Conservation (phyloP, 352 stramenopile genomes). For the Phytophthora sansomeana region DNA sequence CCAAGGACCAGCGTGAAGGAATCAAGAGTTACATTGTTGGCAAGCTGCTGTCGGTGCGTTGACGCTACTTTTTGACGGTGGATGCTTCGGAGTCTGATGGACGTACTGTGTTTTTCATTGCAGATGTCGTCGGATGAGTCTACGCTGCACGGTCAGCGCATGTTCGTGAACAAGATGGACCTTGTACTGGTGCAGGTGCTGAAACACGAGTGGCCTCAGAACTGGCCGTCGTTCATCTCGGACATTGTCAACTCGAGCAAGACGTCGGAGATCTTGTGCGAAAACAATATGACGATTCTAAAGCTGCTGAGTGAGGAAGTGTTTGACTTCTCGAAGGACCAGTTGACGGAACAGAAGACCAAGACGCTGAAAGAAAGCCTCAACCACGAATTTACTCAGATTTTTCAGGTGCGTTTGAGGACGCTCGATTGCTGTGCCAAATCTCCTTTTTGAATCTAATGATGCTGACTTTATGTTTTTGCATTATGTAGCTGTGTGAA, state of each 20-base stretch:
- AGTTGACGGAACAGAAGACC: constrained; percentile 98
- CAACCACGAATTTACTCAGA: constrained; percentile 98
- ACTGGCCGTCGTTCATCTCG: constrained; percentile 99
- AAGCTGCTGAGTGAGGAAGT: constrained; percentile 99
- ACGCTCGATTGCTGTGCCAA: neutral
- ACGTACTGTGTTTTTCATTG: constrained; percentile 1
- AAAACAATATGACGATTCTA: constrained; percentile 99
- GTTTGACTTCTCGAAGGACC: constrained; percentile 99
- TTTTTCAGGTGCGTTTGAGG: constrained; percentile 87
- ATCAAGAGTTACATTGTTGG: constrained; percentile 99
- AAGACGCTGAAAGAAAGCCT: constrained; percentile 98
- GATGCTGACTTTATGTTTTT: constrained; percentile 13
- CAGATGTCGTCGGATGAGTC: constrained; percentile 92
- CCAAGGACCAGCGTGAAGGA: constrained; percentile 96
- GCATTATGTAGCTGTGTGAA: constrained; percentile 91
- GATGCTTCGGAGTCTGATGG: neutral
- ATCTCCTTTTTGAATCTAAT: neutral
- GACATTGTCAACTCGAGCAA: constrained; percentile 95
- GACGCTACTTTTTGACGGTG: neutral
- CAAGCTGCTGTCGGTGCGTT: constrained; percentile 94
- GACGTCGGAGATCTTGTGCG: constrained; percentile 97
- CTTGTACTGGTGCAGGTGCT: constrained; percentile 98
- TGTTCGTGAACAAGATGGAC: constrained; percentile 97
- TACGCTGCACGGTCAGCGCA: constrained; percentile 87
- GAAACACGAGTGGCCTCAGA: constrained; percentile 99